Evolutionary conservation across 495 filamentous ascomycete genomes (phyloP).

Genomic region (Talaromyces proteolyticus): DNA sequence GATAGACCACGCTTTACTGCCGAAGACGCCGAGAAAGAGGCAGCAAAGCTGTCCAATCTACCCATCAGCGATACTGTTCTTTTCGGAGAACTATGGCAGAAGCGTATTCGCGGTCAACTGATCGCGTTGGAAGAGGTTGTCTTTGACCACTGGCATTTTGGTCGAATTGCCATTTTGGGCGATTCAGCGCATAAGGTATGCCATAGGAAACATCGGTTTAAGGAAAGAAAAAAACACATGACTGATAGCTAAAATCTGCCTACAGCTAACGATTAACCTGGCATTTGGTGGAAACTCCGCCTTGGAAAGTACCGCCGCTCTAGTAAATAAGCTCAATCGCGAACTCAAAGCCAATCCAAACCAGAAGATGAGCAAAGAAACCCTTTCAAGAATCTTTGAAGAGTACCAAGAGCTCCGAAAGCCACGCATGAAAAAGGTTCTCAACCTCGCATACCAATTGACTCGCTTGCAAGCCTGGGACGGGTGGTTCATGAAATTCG

Average conservation of each 20-base stretch:
- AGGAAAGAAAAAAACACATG: neutral
- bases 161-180: slow-evolving; percentile 5
- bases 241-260: neutral
- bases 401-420: slow-evolving; percentile 4
- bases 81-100: slow-evolving; percentile 59
- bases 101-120: neutral
- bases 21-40: slow-evolving; percentile 9
- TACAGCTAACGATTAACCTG: slow-evolving; percentile 11
- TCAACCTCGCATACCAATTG: neutral
- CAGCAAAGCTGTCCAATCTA: slow-evolving; percentile 37
- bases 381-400: neutral
- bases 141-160: slow-evolving; percentile 9
- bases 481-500: neutral
- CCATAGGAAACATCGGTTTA: no score
- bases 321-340: slow-evolving; percentile 12
- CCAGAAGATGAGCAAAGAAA: neutral
- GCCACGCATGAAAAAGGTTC: slow-evolving; percentile 1
- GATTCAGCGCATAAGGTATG: slow-evolving; percentile 10
- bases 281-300: slow-evolving; percentile 25
- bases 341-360: neutral
- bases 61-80: slow-evolving; percentile 75
- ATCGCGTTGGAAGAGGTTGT: slow-evolving; percentile 8
- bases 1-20: slow-evolving; percentile 1
- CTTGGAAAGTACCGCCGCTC: slow-evolving; percentile 24
- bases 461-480: neutral